A percentile compares a stretch with the other conserved stretches of the same genome.
Conservation (phyloP, 306 rosid genomes). For the Vicia sativa region DNA sequence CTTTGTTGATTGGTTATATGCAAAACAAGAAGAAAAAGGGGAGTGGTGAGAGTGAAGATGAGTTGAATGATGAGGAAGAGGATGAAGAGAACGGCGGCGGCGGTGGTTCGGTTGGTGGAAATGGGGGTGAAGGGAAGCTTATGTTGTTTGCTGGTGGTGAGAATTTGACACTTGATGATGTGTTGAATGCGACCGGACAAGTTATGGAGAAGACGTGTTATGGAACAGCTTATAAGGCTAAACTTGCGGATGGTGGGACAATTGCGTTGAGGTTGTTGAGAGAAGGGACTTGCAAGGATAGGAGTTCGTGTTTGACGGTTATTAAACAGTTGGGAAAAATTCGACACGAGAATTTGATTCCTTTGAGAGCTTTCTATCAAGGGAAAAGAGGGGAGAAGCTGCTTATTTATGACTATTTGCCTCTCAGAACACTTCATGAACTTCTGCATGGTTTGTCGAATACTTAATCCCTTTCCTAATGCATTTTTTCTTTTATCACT, state of each 20-base stretch:
- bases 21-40: conserved; percentile 84
- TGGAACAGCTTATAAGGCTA: conserved; percentile 96
- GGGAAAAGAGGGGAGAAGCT: conserved; percentile 98
- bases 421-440: conserved; percentile 77
- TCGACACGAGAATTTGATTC: conserved; percentile 93
- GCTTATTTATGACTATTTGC: conserved; percentile 81
- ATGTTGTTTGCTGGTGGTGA: conserved; percentile 90
- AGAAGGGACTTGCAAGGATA: conserved; percentile 94
- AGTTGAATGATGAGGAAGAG: conserved; percentile 73
- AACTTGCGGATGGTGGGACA: conserved; percentile 89
- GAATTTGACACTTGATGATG: conserved; percentile 91
- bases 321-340: conserved; percentile 86
- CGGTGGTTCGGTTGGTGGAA: conserved; percentile 31
- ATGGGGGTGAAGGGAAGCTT: conserved; percentile 88
- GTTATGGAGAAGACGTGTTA: conserved; percentile 96
- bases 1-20: conserved; percentile 80
- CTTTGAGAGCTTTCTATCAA: conserved; percentile 93
- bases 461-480: not conserved
- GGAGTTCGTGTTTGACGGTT: conserved; percentile 67
- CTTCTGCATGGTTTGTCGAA: conserved; percentile 76
- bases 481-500: conserved; percentile 8
- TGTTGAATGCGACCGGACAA: conserved; percentile 94
- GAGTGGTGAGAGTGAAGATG: conserved; percentile 77
- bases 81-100: conserved; percentile 50
- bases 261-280: conserved; percentile 88